phyloP scores from a whole-genome alignment of 805 yeast species.

The Metschnikowia similis region DNA sequence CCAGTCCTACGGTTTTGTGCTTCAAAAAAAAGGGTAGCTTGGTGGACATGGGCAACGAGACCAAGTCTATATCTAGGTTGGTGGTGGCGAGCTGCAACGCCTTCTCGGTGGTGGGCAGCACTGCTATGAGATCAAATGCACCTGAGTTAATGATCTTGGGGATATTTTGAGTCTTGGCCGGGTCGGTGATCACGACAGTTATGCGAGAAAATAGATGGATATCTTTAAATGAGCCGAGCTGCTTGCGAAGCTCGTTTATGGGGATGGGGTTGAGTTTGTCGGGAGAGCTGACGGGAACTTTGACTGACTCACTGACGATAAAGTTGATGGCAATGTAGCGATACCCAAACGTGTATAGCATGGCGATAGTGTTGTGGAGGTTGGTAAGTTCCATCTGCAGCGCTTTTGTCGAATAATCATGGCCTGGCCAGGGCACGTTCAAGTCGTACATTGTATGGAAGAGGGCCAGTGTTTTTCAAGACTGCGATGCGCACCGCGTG shows the following conservation, averaged over 20 bases:
- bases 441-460: slow-evolving; percentile 47
- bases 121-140: slow-evolving; percentile 72
- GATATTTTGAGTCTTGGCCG: slow-evolving; percentile 66
- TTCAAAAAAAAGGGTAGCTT: slow-evolving; percentile 73
- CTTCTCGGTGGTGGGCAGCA: slow-evolving; percentile 76
- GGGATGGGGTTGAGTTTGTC: slow-evolving; percentile 46
- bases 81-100: slow-evolving; percentile 72
- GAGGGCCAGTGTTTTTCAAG: neutral
- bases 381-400: slow-evolving; percentile 38
- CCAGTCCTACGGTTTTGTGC: slow-evolving; percentile 81
- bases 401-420: slow-evolving; percentile 41
- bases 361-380: slow-evolving; percentile 48
- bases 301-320: slow-evolving; percentile 46
- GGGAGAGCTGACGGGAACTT: slow-evolving; percentile 46
- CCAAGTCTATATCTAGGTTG: slow-evolving; percentile 73
- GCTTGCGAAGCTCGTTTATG: slow-evolving; percentile 25
- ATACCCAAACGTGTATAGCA: slow-evolving; percentile 61
- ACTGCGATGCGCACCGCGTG: slow-evolving; percentile 5
- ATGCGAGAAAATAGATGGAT: slow-evolving; percentile 56
- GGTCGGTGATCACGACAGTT: slow-evolving; percentile 73
- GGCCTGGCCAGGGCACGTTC: slow-evolving; percentile 70
- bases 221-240: slow-evolving; percentile 27
- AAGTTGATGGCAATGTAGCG: slow-evolving; percentile 75
- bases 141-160: slow-evolving; percentile 38
- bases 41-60: slow-evolving; percentile 63